Evolutionary conservation across 2,329 filamentous ascomycete genomes (phyloP), one percentile per base, ranked within the genome.

Genomic region (Rutstroemia sp.): DNA sequence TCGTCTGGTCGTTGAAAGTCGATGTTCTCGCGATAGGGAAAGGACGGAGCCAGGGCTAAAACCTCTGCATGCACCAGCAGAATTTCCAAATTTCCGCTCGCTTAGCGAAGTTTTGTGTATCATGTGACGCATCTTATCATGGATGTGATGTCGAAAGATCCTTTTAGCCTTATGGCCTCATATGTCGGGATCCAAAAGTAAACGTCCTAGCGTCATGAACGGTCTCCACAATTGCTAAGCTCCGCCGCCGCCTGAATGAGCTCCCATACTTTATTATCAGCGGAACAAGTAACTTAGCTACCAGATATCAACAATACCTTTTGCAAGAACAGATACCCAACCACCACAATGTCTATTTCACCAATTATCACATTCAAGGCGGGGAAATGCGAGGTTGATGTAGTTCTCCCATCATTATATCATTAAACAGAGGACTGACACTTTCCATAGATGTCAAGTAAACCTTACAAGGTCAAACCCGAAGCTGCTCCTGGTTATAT

Each of bases 321-420:
- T 48, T 27, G 47, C 21, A 49, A 49, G 53, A 48, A 51, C 30
- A 14, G 30, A 34, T 23, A 56, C 21, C 16, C 55, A 42, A 61
- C 44, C 48, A 59, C 51, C 64, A 76, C 59, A 62, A 96, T 96
- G 91, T 89, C 92, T 61, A 84, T 89, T 73, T 72, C 80, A 64
- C 91, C 92, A 34, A 81, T 96, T 69, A 92, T 97, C 71, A 95
- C 91, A 16, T 97, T 97, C 81, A 96, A 96, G 80, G 92, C 92
- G 62, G 92, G 92, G 72, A 83, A 82, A 72, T 97, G 92, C 75
- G 85, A 94, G 53, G 72, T 92, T 59, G 86, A 92, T 71, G 91
- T 95, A 76, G 87, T 78, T 58, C 46, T 64, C 62, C 47, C 25
- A 60, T 64, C 56, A 23, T 12, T 38, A 39, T 17, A 19, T 36